These are phyloP conservation scores for Zizania latifolia DNA, from an alignment of 176 grass and related monocot genomes.

Conservation along the genomic window DNA sequence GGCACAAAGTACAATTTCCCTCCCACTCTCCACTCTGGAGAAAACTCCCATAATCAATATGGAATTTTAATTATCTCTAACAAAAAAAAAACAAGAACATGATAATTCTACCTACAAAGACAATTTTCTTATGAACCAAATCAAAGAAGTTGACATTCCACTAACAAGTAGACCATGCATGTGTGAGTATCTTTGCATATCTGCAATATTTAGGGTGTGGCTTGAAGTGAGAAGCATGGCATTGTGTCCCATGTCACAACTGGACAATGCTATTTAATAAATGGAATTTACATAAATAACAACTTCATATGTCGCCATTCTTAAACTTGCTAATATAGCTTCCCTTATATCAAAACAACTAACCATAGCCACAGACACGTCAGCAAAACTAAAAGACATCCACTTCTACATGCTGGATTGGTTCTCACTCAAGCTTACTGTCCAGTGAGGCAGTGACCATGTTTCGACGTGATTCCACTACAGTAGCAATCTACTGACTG, in stretches of 20 bases:
- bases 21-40: neutral
- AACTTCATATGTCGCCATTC: neutral
- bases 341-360: neutral
- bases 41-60: neutral
- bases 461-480: neutral
- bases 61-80: neutral
- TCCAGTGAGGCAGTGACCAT: neutral
- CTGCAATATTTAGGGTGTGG: neutral
- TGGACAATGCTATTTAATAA: neutral
- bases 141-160: neutral
- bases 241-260: neutral
- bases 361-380: neutral
- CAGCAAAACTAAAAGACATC: neutral
- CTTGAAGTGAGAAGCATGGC: neutral
- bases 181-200: neutral
- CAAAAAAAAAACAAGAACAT: no score
- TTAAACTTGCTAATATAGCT: neutral
- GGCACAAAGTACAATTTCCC: no score
- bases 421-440: neutral
- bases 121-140: neutral
- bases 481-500: neutral
- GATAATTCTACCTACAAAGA: neutral
- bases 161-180: neutral
- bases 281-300: neutral
- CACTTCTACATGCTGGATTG: neutral